Percentiles rank a stretch among this genome's conserved stretches.
Evolutionary conservation across 768 basidiomycete genomes (phyloP).

Genomic region (Obba rivulosa): DNA sequence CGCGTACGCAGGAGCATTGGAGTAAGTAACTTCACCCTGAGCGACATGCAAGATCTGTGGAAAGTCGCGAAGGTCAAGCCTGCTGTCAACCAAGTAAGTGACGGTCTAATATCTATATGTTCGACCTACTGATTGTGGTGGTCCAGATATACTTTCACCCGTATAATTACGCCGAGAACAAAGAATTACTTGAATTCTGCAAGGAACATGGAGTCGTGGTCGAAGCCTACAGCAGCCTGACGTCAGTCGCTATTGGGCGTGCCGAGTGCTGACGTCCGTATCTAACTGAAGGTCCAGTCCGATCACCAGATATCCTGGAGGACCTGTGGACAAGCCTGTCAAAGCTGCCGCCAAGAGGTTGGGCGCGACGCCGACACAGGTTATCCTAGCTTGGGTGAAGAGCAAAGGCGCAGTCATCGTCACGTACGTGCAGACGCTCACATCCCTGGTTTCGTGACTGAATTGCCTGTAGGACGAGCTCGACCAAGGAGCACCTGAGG

Average conservation of each 20-base stretch:
- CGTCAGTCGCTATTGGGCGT: slow-evolving; percentile 32
- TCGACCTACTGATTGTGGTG: background rate
- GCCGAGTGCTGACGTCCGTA: background rate
- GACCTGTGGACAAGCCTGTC: slow-evolving; percentile 58
- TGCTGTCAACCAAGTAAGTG: slow-evolving; percentile 61
- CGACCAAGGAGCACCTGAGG: slow-evolving; percentile 51
- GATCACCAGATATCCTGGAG: slow-evolving; percentile 54
- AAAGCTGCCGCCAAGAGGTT: slow-evolving; percentile 46
- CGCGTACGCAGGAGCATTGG: slow-evolving; percentile 53
- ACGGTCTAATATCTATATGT: background rate
- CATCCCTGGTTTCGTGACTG: background rate
- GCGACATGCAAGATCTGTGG: slow-evolving; percentile 45
- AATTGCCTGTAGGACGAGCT: slow-evolving; percentile 45
- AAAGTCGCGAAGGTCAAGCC: slow-evolving; percentile 51
- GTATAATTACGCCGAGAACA: slow-evolving; percentile 59
- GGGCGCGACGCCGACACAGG: slow-evolving; percentile 56
- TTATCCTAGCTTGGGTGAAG: slow-evolving; percentile 64
- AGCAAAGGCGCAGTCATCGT: slow-evolving; percentile 64
- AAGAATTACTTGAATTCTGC: slow-evolving; percentile 49
- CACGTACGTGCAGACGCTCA: slow-evolving; percentile 33
- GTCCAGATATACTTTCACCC: slow-evolving; percentile 63
- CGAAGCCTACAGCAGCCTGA: slow-evolving; percentile 61
- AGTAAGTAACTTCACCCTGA: slow-evolving; percentile 61
- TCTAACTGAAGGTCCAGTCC: slow-evolving; percentile 34
- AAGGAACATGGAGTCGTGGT: slow-evolving; percentile 53